phyloP scores from a whole-genome alignment of 345 rosid species.

The Psidium guajava region DNA sequence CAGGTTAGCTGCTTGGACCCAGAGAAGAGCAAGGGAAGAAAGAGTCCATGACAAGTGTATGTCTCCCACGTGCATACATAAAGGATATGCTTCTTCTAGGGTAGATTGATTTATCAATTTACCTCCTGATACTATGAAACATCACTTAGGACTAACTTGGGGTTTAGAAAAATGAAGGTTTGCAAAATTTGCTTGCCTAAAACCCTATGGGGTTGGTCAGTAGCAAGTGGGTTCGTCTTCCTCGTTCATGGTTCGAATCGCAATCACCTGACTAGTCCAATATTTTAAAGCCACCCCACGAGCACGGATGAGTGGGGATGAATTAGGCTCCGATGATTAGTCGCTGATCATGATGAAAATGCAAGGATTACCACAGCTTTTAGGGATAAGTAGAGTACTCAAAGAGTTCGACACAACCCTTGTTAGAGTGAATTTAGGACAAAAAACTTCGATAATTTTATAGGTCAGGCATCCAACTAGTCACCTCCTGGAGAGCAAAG shows the following conservation, averaged over 20 bases:
- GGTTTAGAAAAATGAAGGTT: not conserved
- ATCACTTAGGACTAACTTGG: not conserved
- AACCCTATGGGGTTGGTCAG: not conserved
- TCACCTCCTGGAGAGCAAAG: not conserved
- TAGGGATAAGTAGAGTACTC: not conserved
- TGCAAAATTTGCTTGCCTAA: not conserved
- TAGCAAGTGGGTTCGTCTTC: not conserved
- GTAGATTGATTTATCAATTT: not conserved
- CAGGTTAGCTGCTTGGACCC: not conserved
- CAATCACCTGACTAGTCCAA: not conserved
- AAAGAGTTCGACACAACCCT: not conserved
- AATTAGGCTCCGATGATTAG: not conserved
- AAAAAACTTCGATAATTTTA: not conserved
- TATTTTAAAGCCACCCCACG: not conserved
- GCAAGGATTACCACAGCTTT: not conserved
- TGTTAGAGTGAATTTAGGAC: not conserved
- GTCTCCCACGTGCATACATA: not conserved
- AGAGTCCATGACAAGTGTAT: not conserved
- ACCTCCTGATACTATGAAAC: not conserved
- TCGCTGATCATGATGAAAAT: not conserved
- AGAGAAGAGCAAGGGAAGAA: not conserved
- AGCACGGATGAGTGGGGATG: not conserved
- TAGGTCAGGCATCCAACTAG: not conserved
- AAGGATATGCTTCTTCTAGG: not conserved
- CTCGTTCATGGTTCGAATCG: not conserved